These are phyloP conservation scores for Taphrina betulina DNA, from an alignment of 1,139 yeast genomes.

Conservation along the genomic window DNA sequence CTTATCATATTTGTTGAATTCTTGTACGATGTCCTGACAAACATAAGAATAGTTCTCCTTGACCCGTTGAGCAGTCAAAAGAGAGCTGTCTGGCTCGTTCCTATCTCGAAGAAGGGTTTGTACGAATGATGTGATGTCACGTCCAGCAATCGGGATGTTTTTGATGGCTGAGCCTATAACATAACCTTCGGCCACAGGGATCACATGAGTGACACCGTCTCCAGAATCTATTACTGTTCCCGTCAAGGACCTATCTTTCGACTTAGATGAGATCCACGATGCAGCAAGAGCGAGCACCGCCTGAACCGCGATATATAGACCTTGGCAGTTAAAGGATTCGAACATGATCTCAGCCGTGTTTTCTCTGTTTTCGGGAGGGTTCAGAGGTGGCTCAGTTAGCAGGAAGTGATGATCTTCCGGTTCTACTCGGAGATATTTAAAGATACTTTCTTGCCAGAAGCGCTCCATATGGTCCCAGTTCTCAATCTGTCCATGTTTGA, in stretches of 20 bases:
- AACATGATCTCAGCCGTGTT: conserved; percentile 98
- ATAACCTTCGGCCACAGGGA: conserved; percentile 98
- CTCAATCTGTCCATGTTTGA: conserved; percentile 95
- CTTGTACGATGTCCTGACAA: conserved; percentile 95
- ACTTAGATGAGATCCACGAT: conserved; percentile 97
- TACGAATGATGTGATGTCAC: conserved; percentile 91
- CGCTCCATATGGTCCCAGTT: conserved; percentile 99
- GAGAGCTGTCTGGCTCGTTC: conserved; percentile 90
- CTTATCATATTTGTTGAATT: conserved; percentile 88
- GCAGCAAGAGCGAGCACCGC: conserved; percentile 98
- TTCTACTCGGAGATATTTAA: conserved; percentile 92
- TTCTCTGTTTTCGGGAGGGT: conserved; percentile 98
- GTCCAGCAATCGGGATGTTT: conserved; percentile 96
- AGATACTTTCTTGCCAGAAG: conserved; percentile 96
- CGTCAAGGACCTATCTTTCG: conserved; percentile 88
- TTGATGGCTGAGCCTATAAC: conserved; percentile 97
- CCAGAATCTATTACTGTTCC: conserved; percentile 98
- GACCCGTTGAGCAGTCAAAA: conserved; percentile 93
- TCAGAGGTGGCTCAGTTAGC: conserved; percentile 91
- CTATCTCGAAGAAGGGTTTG: conserved; percentile 93
- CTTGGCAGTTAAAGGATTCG: conserved; percentile 98
- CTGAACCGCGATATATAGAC: conserved; percentile 95
- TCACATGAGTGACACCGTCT: conserved; percentile 97
- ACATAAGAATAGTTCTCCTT: conserved; percentile 96
- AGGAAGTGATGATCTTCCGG: conserved; percentile 97